Percentiles rank a stretch among this genome's conserved stretches.
Conservation (phyloP, 768 basidiomycete species). For the Lactifluus rugatus region DNA sequence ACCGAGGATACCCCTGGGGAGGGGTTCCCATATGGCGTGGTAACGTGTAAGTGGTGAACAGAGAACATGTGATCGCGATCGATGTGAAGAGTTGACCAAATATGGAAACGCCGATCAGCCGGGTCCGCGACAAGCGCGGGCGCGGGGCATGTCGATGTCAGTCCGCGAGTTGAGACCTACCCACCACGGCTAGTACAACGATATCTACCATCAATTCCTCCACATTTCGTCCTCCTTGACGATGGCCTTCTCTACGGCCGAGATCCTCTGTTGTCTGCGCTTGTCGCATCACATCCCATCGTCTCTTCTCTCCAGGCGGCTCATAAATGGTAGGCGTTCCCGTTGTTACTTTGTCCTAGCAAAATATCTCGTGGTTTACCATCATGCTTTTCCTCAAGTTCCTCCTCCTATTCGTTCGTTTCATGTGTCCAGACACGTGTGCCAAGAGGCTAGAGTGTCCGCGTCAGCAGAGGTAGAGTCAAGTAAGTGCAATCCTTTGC, state of each 20-base stretch:
- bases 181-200: slow-evolving; percentile 1
- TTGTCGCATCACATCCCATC: neutral
- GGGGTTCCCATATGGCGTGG: neutral
- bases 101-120: neutral
- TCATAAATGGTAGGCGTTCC: neutral
- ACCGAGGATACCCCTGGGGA: neutral
- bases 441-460: neutral
- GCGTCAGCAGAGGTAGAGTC: slow-evolving; percentile 9
- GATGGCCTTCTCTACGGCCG: slow-evolving; percentile 14
- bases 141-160: too few relatives aligned
- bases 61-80: slow-evolving; percentile 9
- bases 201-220: neutral
- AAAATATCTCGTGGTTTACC: neutral
- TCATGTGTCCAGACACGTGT: slow-evolving; percentile 8
- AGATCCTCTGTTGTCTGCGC: slow-evolving; percentile 2
- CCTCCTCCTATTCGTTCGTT: slow-evolving; percentile 1
- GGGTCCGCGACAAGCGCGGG: slow-evolving; percentile 6
- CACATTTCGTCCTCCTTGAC: slow-evolving; percentile 2
- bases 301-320: neutral
- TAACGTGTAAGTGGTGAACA: neutral
- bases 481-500: neutral
- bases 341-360: neutral
- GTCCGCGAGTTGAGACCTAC: neutral
- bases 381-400: neutral
- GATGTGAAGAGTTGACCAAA: slow-evolving; percentile 3